Conservation (phyloP, 108 stramenopile species). For the Parmales sp. region DNA sequence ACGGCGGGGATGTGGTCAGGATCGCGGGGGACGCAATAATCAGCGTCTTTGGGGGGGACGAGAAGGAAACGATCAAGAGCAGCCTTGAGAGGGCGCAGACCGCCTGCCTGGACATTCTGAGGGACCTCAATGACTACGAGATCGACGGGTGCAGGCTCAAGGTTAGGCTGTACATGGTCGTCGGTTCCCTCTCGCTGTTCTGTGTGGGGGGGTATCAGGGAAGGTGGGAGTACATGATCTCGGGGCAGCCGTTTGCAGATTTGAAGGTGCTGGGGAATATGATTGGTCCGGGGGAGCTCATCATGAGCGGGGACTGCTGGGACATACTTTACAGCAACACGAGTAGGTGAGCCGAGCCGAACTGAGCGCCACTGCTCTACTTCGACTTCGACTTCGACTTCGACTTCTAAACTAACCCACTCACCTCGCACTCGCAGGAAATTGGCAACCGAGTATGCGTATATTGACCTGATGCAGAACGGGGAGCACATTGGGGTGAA, state of each 20-base stretch:
- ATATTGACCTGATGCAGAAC: not conserved
- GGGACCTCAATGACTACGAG: not conserved
- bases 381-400: too few relatives aligned
- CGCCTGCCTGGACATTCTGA: conserved; percentile 7
- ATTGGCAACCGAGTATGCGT: not conserved
- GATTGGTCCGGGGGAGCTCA: not conserved
- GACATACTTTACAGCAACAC: conserved; percentile 3
- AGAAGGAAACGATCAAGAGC: not conserved
- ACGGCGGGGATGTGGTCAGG: conserved; percentile 7
- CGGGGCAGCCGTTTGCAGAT: conserved; percentile 4
- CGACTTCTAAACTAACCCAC: too few relatives aligned
- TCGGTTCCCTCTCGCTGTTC: conserved; percentile 1
- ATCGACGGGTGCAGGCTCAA: not conserved
- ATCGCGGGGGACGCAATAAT: conserved; percentile 8
- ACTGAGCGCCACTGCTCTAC: too few relatives aligned
- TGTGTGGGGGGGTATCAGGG: conserved; percentile 8
- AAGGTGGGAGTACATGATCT: conserved; percentile 7
- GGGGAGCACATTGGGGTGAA: not conserved
- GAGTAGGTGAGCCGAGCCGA: too few relatives aligned
- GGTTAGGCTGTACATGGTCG: conserved; percentile 2
- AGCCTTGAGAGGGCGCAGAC: not conserved
- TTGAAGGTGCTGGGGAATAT: conserved; percentile 4
- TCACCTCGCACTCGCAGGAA: too few relatives aligned
- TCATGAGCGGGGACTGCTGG: conserved; percentile 9
- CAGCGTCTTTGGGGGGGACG: not conserved